These are phyloP conservation scores for Fusarium chlamydosporum DNA, from an alignment of 2,329 filamentous ascomycete species.

Conservation along the genomic window DNA sequence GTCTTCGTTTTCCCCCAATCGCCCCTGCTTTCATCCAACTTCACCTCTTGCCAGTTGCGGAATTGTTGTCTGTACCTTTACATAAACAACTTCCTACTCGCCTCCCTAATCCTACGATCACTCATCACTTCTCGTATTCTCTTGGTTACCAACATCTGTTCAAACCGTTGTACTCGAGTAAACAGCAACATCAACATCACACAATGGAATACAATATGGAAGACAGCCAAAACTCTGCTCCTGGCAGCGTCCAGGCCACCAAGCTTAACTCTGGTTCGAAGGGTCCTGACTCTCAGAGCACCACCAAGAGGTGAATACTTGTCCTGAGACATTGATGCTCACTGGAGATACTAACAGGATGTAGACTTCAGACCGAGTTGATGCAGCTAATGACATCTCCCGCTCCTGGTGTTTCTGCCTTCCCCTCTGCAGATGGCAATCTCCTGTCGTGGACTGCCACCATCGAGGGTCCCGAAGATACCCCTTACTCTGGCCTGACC, in stretches of 20 bases:
- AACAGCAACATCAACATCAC: conserved; percentile 28
- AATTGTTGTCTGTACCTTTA: conserved; percentile 35
- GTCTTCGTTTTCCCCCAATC: conserved; percentile 22
- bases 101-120: conserved; percentile 17
- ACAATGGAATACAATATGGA: conserved; percentile 63
- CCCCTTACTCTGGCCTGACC: conserved; percentile 87
- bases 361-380: conserved; percentile 92
- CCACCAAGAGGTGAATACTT: conserved; percentile 77
- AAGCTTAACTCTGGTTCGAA: conserved; percentile 72
- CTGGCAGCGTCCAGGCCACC: conserved; percentile 71
- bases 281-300: conserved; percentile 77
- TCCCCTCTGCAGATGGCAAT: conserved; percentile 91
- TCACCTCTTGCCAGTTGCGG: conserved; percentile 46
- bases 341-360: conserved; percentile 27
- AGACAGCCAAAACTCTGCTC: conserved; percentile 76
- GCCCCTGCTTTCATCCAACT: conserved; percentile 32
- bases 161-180: conserved; percentile 12
- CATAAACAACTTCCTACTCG: conserved; percentile 28
- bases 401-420: conserved; percentile 93
- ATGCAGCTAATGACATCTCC: conserved; percentile 99
- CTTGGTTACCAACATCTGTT: conserved; percentile 25
- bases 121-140: conserved; percentile 17
- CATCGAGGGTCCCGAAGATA: conserved; percentile 90
- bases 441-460: conserved; percentile 94
- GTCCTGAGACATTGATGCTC: conserved; percentile 7